Conservation (phyloP, 73 alveolate species). For the Paramecium sonneborni region DNA sequence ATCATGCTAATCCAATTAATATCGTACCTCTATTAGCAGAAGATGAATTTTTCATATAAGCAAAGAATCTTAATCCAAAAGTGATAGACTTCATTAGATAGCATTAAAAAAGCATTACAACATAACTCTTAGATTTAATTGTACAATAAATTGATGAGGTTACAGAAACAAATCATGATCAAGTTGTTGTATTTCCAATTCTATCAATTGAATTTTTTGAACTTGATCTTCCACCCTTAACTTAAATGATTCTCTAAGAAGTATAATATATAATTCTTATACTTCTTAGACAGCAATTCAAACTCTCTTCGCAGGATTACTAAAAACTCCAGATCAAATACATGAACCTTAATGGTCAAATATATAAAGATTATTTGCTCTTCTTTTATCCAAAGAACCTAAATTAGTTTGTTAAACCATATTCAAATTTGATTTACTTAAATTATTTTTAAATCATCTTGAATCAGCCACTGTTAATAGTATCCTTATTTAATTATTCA, state of each 20-base stretch:
- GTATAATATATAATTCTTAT: not conserved
- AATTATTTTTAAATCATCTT: constrained; percentile 13
- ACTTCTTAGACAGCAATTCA: not conserved
- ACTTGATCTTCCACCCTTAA: constrained; percentile 47
- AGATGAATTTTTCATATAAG: constrained; percentile 45
- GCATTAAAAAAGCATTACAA: not conserved
- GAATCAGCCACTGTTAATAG: constrained; percentile 12
- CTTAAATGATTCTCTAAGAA: not conserved
- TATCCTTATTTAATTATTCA: not conserved
- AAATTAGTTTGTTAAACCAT: not conserved
- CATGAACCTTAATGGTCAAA: constrained; percentile 30
- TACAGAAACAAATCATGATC: constrained; percentile 5
- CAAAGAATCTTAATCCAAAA: constrained; percentile 10
- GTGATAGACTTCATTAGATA: constrained; percentile 2
- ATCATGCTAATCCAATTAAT: not conserved
- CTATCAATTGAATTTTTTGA: constrained; percentile 42
- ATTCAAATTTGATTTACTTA: not conserved
- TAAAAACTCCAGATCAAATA: not conserved
- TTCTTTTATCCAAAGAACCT: constrained; percentile 1
- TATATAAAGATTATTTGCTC: not conserved
- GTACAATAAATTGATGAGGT: not conserved
- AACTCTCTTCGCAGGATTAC: not conserved
- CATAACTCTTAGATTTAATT: not conserved
- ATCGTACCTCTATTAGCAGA: not conserved
- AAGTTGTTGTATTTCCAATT: not conserved